Conservation (phyloP, 2,329 filamentous ascomycete species). For the Tolypocladium album region DNA sequence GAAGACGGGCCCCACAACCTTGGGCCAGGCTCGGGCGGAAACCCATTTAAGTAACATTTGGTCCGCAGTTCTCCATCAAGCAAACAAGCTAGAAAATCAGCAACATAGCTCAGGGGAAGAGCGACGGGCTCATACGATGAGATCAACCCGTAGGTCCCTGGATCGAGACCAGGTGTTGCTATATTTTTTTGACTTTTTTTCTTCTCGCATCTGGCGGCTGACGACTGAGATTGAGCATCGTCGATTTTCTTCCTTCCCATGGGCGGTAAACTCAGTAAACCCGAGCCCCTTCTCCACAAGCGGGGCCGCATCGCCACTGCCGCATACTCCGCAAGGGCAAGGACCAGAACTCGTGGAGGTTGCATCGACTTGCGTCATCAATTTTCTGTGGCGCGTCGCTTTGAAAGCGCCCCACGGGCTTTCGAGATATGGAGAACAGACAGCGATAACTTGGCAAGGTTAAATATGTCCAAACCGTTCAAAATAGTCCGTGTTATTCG, state of each 20-base stretch:
- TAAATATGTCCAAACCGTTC: too few relatives aligned
- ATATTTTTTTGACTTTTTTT: slow-evolving; percentile 3
- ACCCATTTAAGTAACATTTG: neutral
- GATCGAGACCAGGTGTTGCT: slow-evolving; percentile 17
- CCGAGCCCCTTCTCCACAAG: neutral
- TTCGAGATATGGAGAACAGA: neutral
- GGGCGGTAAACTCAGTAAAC: too few relatives aligned
- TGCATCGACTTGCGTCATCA: neutral
- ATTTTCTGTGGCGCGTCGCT: neutral
- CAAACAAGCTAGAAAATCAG: slow-evolving; percentile 1
- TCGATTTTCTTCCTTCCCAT: too few relatives aligned
- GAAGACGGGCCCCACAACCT: neutral
- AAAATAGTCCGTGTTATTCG: too few relatives aligned
- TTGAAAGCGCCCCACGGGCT: neutral
- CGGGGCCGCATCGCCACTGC: neutral
- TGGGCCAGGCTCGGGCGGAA: neutral
- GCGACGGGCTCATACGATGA: slow-evolving; percentile 16
- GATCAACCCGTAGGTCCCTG: slow-evolving; percentile 16
- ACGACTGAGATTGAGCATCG: too few relatives aligned
- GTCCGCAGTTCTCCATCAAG: neutral
- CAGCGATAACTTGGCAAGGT: too few relatives aligned
- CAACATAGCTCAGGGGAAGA: slow-evolving; percentile 17
- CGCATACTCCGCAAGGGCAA: neutral
- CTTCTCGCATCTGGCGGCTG: neutral
- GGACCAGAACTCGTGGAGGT: neutral